Percentiles rank a stretch among this genome's conserved stretches.
These are phyloP conservation scores for Colletotrichum godetiae DNA, from an alignment of 2,329 filamentous ascomycete species.

Conservation along the genomic window DNA sequence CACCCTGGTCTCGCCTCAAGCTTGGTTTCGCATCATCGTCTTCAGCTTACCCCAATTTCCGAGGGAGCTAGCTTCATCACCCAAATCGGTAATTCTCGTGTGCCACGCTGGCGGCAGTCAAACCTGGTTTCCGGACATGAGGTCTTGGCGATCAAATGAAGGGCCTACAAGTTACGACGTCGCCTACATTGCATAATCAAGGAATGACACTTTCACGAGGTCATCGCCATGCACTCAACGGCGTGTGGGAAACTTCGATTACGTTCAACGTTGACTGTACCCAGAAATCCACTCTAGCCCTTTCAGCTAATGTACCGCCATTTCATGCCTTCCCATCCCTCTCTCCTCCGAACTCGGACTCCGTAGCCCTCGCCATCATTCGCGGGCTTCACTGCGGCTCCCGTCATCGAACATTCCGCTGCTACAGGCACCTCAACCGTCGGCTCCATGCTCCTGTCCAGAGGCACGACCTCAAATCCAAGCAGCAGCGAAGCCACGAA, in stretches of 20 bases:
- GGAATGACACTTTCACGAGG: not conserved
- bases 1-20: not conserved
- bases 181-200: not conserved
- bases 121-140: not conserved
- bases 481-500: slow-evolving; percentile 43
- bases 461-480: slow-evolving; percentile 44
- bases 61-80: not conserved
- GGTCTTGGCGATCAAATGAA: not conserved
- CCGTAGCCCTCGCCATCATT: slow-evolving; percentile 19
- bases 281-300: not conserved
- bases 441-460: slow-evolving; percentile 2
- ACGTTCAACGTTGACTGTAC: not conserved
- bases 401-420: not conserved
- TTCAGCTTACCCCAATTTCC: not conserved
- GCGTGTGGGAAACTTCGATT: not conserved
- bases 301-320: slow-evolving; percentile 26
- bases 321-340: slow-evolving; percentile 28
- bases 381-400: slow-evolving; percentile 2
- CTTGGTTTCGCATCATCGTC: slow-evolving; percentile 11
- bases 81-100: not conserved
- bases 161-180: not conserved
- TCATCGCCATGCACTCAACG: not conserved
- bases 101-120: not conserved
- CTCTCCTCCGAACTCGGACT: slow-evolving; percentile 8
- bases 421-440: not conserved